phyloP scores from a whole-genome alignment of 345 rosid genomes.

The Corymbia maculata region DNA sequence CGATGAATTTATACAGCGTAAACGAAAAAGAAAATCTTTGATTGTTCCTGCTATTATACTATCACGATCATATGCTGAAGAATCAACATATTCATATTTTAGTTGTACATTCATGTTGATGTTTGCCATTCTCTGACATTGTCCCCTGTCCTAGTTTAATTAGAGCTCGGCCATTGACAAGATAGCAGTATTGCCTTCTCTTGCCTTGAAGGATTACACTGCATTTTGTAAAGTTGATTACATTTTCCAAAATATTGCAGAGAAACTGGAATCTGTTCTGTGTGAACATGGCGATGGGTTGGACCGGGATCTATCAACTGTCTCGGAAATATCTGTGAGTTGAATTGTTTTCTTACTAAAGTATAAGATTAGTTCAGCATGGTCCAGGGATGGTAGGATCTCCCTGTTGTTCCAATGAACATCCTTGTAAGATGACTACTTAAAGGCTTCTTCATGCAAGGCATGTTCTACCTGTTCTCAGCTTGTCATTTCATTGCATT shows the following conservation, averaged over 20 bases:
- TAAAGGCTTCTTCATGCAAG: neutral
- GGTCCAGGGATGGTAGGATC: neutral
- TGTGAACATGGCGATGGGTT: slow-evolving; percentile 72
- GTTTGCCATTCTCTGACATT: neutral
- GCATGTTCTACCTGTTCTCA: neutral
- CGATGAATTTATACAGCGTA: neutral
- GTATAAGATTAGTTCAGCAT: neutral
- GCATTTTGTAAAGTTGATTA: neutral
- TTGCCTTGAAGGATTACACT: neutral
- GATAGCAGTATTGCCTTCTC: neutral
- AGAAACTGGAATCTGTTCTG: slow-evolving; percentile 81
- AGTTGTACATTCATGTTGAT: neutral
- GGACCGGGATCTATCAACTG: slow-evolving; percentile 80
- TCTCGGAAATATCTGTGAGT: slow-evolving; percentile 66
- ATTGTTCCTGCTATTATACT: neutral
- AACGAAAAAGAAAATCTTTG: neutral
- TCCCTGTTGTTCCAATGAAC: neutral
- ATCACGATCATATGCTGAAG: neutral
- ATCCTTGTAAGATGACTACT: neutral
- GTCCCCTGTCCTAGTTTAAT: neutral
- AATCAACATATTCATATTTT: neutral
- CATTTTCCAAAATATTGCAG: slow-evolving; percentile 27
- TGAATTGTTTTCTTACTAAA: neutral
- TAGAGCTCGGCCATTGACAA: neutral
- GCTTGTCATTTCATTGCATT: neutral